Evolutionary conservation across 2,329 filamentous ascomycete genomes (phyloP).

Genomic region (Neophaeococcomyces mojaviensis): DNA sequence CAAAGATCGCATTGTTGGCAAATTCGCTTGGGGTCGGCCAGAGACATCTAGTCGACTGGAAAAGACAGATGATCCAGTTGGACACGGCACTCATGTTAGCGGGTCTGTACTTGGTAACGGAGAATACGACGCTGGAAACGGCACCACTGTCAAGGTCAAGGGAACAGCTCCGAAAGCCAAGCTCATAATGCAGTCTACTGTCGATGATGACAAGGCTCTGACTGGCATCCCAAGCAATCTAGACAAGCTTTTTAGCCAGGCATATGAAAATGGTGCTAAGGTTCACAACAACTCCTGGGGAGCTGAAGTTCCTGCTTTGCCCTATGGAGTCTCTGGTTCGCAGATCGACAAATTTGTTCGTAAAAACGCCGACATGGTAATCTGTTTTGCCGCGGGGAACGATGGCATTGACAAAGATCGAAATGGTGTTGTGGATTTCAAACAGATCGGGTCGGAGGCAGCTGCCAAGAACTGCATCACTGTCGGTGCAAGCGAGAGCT

Average conservation of each 20-base stretch:
- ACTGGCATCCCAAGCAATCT: conserved; percentile 19
- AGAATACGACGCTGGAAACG: not conserved
- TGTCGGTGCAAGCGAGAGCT: conserved; percentile 22
- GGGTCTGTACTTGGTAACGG: conserved; percentile 21
- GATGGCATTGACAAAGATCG: conserved; percentile 15
- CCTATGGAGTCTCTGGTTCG: conserved; percentile 14
- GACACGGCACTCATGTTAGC: conserved; percentile 23
- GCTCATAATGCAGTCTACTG: conserved; percentile 21
- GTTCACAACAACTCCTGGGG: conserved; percentile 23
- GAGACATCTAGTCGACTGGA: not conserved
- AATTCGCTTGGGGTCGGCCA: conserved; percentile 12
- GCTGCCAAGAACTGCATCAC: conserved; percentile 25
- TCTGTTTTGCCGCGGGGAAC: conserved; percentile 24
- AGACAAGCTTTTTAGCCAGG: conserved; percentile 16
- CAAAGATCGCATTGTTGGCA: conserved; percentile 13
- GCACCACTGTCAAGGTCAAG: conserved; percentile 10
- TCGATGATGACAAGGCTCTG: conserved; percentile 11
- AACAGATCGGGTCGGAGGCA: conserved; percentile 19
- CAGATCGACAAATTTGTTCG: conserved; percentile 22
- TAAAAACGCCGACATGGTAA: conserved; percentile 21
- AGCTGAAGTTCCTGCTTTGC: not conserved
- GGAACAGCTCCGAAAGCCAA: conserved; percentile 20
- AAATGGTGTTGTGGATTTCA: conserved; percentile 14
- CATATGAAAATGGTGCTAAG: conserved; percentile 17
- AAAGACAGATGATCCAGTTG: conserved; percentile 15